Base-by-base conservation (phyloP, 1,284 basidiomycete genomes). In the Microbotryum violaceum region DNA sequence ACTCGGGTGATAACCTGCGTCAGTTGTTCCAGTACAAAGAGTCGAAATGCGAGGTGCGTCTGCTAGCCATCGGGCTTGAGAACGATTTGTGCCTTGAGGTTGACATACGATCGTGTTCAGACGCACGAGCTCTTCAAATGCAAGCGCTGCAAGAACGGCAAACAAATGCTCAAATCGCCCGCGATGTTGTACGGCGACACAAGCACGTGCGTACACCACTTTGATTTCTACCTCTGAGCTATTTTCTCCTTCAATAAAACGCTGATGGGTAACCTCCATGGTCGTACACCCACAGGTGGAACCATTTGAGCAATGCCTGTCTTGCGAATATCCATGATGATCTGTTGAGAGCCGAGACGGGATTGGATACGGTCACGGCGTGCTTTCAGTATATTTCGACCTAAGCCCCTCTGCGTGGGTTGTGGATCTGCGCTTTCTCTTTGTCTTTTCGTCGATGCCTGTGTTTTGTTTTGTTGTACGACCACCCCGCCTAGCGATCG, bases 71-170 rank as follows among this genome's bases (percentile, higher is more conserved):
- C 27, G 27, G 4, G 27, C 27, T 6, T 5, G 27, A 27, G 27
- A 27, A 27, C 5, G 27, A 27, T 27, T 27, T 27, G 5, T 5
- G 5, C 6, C 27, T 27, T 27, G 27, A 27, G 27, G 27, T 6
- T 27, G 27, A 27, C 27, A 27, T 27, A 27, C 4, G 27, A 27
- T 6, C 27, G 27, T 4, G 16, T 20, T 23, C 92, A 98, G 74
- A 97, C 94, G 42, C 96, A 98, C 72, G 91, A 96, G 73, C 92
- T 90, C 6, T 96, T 92, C 83, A 98, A 97, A 77, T 97, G 93
- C 78, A 93, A 91, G 76, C 82, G 93, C 37, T 99, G 96, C 78
- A 87, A 83, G 75, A 81, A 89, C 65, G 93, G 91, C 25, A 87
- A 83, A 72, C 94, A 98, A 76, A 75, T 82, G 51, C 80, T 84